Evolutionary conservation across 148 eudicot species (phyloP).

Genomic region (Cornus suecica): DNA sequence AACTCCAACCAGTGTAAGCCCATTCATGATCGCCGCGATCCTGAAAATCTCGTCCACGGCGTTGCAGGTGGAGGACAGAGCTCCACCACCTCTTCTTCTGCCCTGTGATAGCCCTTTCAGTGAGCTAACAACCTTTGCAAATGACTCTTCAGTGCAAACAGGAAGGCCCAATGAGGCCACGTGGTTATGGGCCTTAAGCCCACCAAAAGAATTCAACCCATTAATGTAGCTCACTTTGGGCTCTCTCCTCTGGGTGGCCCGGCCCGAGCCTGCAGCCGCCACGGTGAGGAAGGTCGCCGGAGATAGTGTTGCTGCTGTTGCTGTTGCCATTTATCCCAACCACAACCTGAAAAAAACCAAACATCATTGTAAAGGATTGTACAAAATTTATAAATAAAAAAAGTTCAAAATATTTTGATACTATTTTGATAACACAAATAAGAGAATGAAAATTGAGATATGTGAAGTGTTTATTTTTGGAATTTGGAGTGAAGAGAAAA

Average conservation of each 20-base stretch:
- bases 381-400: not conserved
- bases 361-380: not conserved
- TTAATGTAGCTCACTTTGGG: conserved; percentile 27
- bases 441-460: not conserved
- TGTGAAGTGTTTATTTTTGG: not conserved
- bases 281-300: conserved; percentile 19
- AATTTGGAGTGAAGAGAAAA: not conserved
- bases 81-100: conserved; percentile 29
- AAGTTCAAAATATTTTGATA: not conserved
- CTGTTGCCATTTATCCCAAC: conserved; percentile 25
- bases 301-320: conserved; percentile 28
- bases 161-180: conserved; percentile 33
- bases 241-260: conserved; percentile 13
- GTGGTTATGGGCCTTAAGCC: conserved; percentile 39
- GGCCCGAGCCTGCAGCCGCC: conserved; percentile 7
- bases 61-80: conserved; percentile 34
- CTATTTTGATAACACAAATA: not conserved
- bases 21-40: conserved; percentile 43
- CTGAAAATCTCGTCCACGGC: conserved; percentile 42
- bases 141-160: conserved; percentile 24
- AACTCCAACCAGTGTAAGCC: conserved; percentile 40
- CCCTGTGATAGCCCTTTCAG: conserved; percentile 21
- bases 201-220: conserved; percentile 43
- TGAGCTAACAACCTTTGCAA: conserved; percentile 31
- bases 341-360: not conserved